Evolutionary conservation across 1,284 basidiomycete species (phyloP).

Genomic region (Bothia castanella): DNA sequence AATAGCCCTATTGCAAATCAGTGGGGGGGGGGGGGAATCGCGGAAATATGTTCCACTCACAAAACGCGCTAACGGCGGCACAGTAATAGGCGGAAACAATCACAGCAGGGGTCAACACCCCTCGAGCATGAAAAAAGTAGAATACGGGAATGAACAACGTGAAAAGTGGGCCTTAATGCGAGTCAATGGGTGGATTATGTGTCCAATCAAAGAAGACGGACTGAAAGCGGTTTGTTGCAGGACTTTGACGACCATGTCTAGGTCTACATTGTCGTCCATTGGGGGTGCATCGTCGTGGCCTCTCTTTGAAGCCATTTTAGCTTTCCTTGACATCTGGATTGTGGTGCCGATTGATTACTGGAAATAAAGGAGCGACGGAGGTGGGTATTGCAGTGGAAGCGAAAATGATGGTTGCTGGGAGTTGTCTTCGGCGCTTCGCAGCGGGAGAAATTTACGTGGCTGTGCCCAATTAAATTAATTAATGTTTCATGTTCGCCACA

Average conservation of each 20-base stretch:
- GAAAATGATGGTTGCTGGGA: too few relatives aligned
- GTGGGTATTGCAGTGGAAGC: too few relatives aligned
- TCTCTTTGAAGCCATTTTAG: conserved; percentile 10
- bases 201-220: conserved; percentile 35
- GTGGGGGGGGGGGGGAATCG: neutral
- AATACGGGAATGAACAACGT: conserved; percentile 72
- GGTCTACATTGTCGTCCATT: conserved; percentile 61
- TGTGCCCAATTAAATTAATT: too few relatives aligned
- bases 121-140: conserved; percentile 65
- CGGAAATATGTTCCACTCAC: conserved; percentile 42
- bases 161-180: conserved; percentile 70
- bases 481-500: too few relatives aligned
- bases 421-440: too few relatives aligned
- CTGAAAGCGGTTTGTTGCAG: conserved; percentile 74
- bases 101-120: conserved; percentile 49
- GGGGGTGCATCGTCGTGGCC: conserved; percentile 6
- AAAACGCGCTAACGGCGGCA: conserved; percentile 53
- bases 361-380: neutral
- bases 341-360: too few relatives aligned
- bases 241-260: conserved; percentile 75
- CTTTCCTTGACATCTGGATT: neutral
- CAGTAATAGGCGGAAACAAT: conserved; percentile 52
- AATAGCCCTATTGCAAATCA: conserved; percentile 50
- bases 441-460: too few relatives aligned
- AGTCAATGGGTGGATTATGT: conserved; percentile 5